A percentile compares a stretch with the other conserved stretches of the same genome.
These are phyloP conservation scores for Fragaria vesca DNA, from an alignment of 306 rosid genomes.

Conservation along the genomic window DNA sequence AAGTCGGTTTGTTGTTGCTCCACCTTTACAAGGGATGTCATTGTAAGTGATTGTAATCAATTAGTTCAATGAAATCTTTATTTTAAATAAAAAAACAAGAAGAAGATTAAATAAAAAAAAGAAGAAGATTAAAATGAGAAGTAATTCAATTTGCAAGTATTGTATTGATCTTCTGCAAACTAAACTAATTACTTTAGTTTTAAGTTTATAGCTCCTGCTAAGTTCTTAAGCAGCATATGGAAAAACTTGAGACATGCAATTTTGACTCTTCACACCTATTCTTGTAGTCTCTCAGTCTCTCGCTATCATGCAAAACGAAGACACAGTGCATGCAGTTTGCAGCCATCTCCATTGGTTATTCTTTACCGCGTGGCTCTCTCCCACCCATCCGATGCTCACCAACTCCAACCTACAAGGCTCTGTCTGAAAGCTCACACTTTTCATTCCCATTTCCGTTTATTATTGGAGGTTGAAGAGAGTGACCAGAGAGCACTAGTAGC, in stretches of 20 bases:
- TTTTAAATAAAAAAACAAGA: too few species aligned
- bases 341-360: slow-evolving; percentile 8
- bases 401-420: not conserved
- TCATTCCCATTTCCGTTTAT: not conserved
- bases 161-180: too few species aligned
- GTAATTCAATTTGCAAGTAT: too few species aligned
- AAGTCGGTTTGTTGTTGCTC: too few species aligned
- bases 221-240: not conserved
- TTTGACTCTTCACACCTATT: slow-evolving; percentile 20
- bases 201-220: not conserved
- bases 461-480: not conserved
- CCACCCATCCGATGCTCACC: slow-evolving; percentile 12
- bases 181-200: too few species aligned
- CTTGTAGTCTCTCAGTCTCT: not conserved
- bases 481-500: slow-evolving; percentile 4
- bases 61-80: too few species aligned
- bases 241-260: slow-evolving; percentile 22
- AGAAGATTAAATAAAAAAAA: too few species aligned
- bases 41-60: too few species aligned
- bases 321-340: slow-evolving; percentile 1
- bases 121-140: too few species aligned
- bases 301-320: not conserved
- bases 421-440: not conserved
- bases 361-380: not conserved
- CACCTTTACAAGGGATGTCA: too few species aligned